Percentiles rank a stretch among this genome's conserved stretches.
phyloP scores from a whole-genome alignment of 2,329 filamentous ascomycete species.

The Fusarium tanahbumbuense region DNA sequence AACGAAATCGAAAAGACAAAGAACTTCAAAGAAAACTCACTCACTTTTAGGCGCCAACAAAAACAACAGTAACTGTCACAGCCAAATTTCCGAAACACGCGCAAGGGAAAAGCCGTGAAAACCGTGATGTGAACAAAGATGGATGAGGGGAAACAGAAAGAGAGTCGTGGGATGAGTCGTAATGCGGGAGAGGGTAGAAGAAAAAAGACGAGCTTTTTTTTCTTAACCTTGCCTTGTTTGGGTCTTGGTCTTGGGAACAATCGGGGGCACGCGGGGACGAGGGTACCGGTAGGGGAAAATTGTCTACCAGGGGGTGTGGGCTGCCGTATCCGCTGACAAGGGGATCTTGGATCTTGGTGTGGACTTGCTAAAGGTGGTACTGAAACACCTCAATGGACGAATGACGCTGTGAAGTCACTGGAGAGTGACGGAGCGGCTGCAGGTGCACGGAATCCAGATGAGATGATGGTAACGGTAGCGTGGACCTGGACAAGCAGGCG shows the following conservation, averaged over 20 bases:
- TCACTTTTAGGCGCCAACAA: conserved; percentile 67
- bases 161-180: conserved; percentile 51
- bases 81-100: conserved; percentile 59
- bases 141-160: conserved; percentile 51
- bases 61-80: conserved; percentile 59
- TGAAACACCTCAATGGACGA: conserved; percentile 48
- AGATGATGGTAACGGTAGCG: conserved; percentile 44
- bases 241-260: conserved; percentile 49
- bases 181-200: conserved; percentile 46
- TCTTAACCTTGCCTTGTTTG: conserved; percentile 50
- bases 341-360: conserved; percentile 49
- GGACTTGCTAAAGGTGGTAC: conserved; percentile 46
- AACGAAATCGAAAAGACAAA: conserved; percentile 34
- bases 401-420: conserved; percentile 44
- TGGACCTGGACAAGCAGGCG: conserved; percentile 40
- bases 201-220: conserved; percentile 53
- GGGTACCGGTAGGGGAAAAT: conserved; percentile 50
- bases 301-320: conserved; percentile 48
- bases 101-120: conserved; percentile 61
- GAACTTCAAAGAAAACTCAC: conserved; percentile 47
- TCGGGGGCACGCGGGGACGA: conserved; percentile 49
- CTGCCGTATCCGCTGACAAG: conserved; percentile 48
- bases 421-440: conserved; percentile 45
- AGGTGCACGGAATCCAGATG: conserved; percentile 45
- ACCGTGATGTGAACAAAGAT: conserved; percentile 53